A percentile compares a stretch with the other conserved stretches of the same genome.
phyloP scores from a whole-genome alignment of 768 basidiomycete species.

The Mycena polygramma region DNA sequence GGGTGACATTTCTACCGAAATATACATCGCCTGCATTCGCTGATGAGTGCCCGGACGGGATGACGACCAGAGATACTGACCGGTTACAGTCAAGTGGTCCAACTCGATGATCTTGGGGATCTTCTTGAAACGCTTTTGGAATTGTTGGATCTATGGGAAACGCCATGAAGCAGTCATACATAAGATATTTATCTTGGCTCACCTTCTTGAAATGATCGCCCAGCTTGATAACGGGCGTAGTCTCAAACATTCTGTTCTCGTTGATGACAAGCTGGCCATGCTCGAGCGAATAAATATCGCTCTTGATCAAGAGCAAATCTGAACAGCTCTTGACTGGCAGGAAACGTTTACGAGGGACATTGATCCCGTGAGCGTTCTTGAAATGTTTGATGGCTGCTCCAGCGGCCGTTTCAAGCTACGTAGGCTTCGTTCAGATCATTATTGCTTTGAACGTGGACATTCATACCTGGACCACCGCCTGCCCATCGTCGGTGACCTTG shows the following conservation, averaged over 20 bases:
- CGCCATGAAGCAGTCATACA: neutral
- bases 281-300: constrained; percentile 90
- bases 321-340: constrained; percentile 93
- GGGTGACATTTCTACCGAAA: constrained; percentile 80
- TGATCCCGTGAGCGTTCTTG: constrained; percentile 91
- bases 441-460: constrained; percentile 26
- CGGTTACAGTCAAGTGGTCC: constrained; percentile 95
- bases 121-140: constrained; percentile 96
- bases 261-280: constrained; percentile 93
- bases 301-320: constrained; percentile 90
- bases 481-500: constrained; percentile 88
- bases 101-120: constrained; percentile 93
- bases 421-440: constrained; percentile 34
- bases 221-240: constrained; percentile 95
- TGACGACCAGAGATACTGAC: no score
- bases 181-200: constrained; percentile 21
- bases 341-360: constrained; percentile 95
- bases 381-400: constrained; percentile 97
- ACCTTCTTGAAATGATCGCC: constrained; percentile 98
- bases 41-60: no score
- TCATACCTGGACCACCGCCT: constrained; percentile 81
- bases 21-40: constrained; percentile 72
- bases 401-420: constrained; percentile 91
- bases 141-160: constrained; percentile 74
- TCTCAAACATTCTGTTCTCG: constrained; percentile 84